Percentiles rank a stretch among this genome's conserved stretches.
Evolutionary conservation across 768 basidiomycete genomes (phyloP).

Genomic region (Chlorophyllum brunneum): DNA sequence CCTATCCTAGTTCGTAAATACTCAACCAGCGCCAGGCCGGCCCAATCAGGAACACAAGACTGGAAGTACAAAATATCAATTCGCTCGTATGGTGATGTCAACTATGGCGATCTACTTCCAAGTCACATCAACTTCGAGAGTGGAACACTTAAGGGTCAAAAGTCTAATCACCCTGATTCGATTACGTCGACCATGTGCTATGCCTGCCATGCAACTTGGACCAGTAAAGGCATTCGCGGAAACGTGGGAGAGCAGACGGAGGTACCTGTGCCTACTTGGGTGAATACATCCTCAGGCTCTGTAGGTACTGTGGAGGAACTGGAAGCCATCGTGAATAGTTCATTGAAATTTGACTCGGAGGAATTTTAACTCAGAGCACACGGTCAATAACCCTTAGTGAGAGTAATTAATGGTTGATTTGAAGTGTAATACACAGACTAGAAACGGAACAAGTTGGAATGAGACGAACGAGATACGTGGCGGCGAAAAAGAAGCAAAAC

Average conservation of each 20-base stretch:
- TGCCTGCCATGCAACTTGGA: constrained; percentile 57
- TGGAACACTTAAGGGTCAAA: constrained; percentile 14
- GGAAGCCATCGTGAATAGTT: no score
- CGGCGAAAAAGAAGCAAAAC: background rate
- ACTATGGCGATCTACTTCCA: constrained; percentile 21
- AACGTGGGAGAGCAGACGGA: constrained; percentile 16
- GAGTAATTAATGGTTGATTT: no score
- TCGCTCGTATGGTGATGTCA: constrained; percentile 40
- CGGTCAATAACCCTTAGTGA: no score
- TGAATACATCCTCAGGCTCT: constrained; percentile 11
- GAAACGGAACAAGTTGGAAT: no score
- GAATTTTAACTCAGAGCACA: no score
- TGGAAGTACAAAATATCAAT: constrained; percentile 79
- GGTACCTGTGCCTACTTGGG: constrained; percentile 38
- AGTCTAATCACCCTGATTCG: constrained; percentile 20
- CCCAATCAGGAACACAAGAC: constrained; percentile 58
- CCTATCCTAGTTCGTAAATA: background rate
- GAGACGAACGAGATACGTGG: background rate
- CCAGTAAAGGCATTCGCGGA: constrained; percentile 50
- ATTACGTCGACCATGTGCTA: constrained; percentile 52
- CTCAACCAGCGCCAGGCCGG: constrained; percentile 40
- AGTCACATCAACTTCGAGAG: constrained; percentile 22
- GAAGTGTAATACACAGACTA: no score
- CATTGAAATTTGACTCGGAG: no score
- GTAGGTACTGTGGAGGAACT: background rate